phyloP scores from a whole-genome alignment of 2,329 filamentous ascomycete species.

The Alternaria dauci region DNA sequence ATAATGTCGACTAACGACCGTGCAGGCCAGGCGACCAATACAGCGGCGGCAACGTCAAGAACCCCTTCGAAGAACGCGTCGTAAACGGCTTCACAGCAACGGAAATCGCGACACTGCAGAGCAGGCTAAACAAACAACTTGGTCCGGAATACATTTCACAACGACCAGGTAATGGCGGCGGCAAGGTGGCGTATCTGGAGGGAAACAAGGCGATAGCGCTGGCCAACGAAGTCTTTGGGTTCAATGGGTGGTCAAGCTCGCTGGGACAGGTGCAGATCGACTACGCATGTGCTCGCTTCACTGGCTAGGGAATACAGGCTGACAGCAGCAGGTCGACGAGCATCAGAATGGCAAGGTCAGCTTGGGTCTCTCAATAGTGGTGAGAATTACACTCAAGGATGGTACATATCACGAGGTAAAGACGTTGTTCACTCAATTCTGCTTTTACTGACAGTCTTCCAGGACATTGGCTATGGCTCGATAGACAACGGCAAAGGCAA shows the following conservation, averaged over 20 bases:
- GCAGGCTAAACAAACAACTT: slow-evolving; percentile 87
- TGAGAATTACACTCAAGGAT: slow-evolving; percentile 88
- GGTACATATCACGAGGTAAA: slow-evolving; percentile 88
- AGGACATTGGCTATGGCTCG: slow-evolving; percentile 93
- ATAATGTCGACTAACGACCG: slow-evolving; percentile 24
- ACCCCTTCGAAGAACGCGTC: slow-evolving; percentile 83
- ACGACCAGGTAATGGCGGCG: slow-evolving; percentile 80
- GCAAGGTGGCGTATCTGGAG: slow-evolving; percentile 91
- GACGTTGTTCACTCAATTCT: neutral
- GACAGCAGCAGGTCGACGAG: slow-evolving; percentile 72
- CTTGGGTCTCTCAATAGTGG: slow-evolving; percentile 86
- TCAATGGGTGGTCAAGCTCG: slow-evolving; percentile 97
- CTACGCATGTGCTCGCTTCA: slow-evolving; percentile 66
- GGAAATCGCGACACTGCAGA: slow-evolving; percentile 87
- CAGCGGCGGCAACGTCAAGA: slow-evolving; percentile 57
- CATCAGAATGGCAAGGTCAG: slow-evolving; percentile 80
- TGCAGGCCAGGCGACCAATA: slow-evolving; percentile 51
- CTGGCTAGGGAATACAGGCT: slow-evolving; percentile 9
- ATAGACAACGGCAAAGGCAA: slow-evolving; percentile 97
- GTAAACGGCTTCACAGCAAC: slow-evolving; percentile 86
- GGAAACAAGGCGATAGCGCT: slow-evolving; percentile 96
- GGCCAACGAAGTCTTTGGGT: slow-evolving; percentile 94
- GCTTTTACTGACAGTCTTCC: slow-evolving; percentile 16
- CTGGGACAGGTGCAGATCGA: slow-evolving; percentile 95
- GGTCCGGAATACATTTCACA: slow-evolving; percentile 96